Evolutionary conservation across 805 yeast genomes (phyloP).

Genomic region (Nakazawaea laoshanensis): DNA sequence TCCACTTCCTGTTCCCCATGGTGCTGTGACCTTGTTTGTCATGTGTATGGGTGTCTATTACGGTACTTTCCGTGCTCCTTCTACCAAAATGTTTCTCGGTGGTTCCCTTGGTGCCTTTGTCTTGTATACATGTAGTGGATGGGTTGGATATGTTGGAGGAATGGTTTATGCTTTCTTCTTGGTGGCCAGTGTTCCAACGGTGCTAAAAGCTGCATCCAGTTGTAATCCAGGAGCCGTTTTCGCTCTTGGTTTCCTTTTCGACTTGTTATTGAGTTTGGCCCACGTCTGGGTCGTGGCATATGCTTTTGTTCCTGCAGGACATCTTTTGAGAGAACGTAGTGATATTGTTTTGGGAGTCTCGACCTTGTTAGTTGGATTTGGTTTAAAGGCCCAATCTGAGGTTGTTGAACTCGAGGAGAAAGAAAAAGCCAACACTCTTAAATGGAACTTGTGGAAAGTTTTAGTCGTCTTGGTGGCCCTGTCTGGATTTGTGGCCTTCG

Average conservation of each 20-base stretch:
- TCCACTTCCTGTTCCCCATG: constrained; percentile 83
- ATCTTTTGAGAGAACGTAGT: constrained; percentile 78
- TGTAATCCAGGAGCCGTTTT: constrained; percentile 50
- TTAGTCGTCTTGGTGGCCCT: constrained; percentile 7
- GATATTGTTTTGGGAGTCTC: constrained; percentile 62
- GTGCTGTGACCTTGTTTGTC: constrained; percentile 53
- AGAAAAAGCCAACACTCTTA: too few species aligned
- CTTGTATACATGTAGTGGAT: constrained; percentile 46
- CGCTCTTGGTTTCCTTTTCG: constrained; percentile 36
- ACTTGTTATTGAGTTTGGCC: constrained; percentile 55
- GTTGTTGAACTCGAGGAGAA: not conserved
- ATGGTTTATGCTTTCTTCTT: constrained; percentile 52
- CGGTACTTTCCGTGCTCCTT: constrained; percentile 20
- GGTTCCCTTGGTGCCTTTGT: constrained; percentile 34
- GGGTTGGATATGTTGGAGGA: constrained; percentile 76
- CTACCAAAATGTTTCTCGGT: constrained; percentile 6
- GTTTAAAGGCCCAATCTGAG: constrained; percentile 29
- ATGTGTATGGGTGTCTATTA: constrained; percentile 49
- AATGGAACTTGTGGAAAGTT: constrained; percentile 4
- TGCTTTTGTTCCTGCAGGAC: constrained; percentile 96
- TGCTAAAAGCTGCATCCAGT: constrained; percentile 49
- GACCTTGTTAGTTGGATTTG: constrained; percentile 42
- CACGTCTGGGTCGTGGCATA: constrained; percentile 98
- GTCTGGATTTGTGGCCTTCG: constrained; percentile 35
- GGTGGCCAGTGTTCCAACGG: constrained; percentile 47